Conservation (phyloP, 345 rosid species). For the Brassica juncea region DNA sequence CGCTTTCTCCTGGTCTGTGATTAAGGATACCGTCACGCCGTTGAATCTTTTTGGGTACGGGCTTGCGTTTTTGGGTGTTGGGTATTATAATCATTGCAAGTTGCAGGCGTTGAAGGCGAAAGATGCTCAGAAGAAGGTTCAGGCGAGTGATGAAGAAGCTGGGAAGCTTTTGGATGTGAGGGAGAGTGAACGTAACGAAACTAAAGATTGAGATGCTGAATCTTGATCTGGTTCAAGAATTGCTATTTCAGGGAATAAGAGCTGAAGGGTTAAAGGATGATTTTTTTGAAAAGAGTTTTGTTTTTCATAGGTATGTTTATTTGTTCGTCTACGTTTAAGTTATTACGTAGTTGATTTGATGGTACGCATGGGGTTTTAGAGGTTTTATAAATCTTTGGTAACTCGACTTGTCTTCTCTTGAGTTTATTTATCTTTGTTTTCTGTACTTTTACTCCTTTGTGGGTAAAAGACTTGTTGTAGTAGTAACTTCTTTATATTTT, state of each 20-base stretch:
- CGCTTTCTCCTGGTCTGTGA: constrained; percentile 75
- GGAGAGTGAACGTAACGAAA: constrained; percentile 68
- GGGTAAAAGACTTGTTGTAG: constrained; percentile 8
- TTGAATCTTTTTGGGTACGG: constrained; percentile 83
- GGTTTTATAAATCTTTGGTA: constrained; percentile 25
- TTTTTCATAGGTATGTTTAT: neutral
- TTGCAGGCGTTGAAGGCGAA: constrained; percentile 85
- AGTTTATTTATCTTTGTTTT: neutral
- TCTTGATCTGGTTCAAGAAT: constrained; percentile 11
- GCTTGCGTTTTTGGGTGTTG: constrained; percentile 88
- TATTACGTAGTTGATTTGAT: neutral
- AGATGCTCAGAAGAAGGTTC: constrained; percentile 80
- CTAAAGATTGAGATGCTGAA: constrained; percentile 47
- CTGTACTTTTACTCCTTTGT: neutral
- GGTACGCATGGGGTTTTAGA: constrained; percentile 5
- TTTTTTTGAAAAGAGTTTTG: neutral
- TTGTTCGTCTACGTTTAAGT: constrained; percentile 5
- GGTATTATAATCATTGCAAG: constrained; percentile 81
- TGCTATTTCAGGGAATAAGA: constrained; percentile 9
- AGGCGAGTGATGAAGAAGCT: constrained; percentile 69
- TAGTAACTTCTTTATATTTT: constrained; percentile 1
- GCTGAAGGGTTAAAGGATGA: neutral
- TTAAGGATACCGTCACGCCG: constrained; percentile 87
- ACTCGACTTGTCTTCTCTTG: constrained; percentile 19
- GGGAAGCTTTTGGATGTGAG: constrained; percentile 78